These are phyloP conservation scores for Fraxinus velutina DNA, from an alignment of 305 asterid species.

Conservation along the genomic window DNA sequence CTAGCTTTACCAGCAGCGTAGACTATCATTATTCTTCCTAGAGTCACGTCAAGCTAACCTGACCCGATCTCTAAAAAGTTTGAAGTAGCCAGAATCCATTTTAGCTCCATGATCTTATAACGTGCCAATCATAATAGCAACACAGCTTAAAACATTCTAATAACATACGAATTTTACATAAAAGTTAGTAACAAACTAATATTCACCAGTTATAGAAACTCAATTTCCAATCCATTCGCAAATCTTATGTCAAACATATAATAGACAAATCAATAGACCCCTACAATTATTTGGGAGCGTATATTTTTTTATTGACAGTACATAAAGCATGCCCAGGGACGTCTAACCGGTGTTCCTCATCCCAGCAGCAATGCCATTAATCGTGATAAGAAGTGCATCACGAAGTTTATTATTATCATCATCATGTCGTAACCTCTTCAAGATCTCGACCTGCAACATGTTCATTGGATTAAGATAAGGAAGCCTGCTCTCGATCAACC, in stretches of 20 bases:
- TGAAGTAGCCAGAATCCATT: background rate
- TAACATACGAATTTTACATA: background rate
- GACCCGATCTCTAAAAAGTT: background rate
- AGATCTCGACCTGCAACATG: constrained; percentile 90
- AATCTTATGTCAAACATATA: background rate
- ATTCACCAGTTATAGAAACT: background rate
- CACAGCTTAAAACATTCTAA: background rate
- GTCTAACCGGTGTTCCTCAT: constrained; percentile 85
- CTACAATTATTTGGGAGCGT: background rate
- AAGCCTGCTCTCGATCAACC: constrained; percentile 89
- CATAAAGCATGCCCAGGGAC: background rate
- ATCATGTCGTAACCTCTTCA: constrained; percentile 74
- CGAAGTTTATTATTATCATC: constrained; percentile 69
- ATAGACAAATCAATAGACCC: background rate
- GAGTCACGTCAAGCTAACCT: background rate
- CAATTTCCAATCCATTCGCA: background rate
- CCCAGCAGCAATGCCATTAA: constrained; percentile 98
- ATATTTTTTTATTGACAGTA: background rate
- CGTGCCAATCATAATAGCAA: background rate
- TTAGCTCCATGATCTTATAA: background rate
- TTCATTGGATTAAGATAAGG: constrained; percentile 90
- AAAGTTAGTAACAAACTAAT: background rate
- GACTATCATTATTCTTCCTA: background rate
- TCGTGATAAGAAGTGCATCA: constrained; percentile 82
- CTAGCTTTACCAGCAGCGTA: background rate